Evolutionary conservation across 805 yeast genomes (phyloP).

Genomic region (Wickerhamiella nectarea): DNA sequence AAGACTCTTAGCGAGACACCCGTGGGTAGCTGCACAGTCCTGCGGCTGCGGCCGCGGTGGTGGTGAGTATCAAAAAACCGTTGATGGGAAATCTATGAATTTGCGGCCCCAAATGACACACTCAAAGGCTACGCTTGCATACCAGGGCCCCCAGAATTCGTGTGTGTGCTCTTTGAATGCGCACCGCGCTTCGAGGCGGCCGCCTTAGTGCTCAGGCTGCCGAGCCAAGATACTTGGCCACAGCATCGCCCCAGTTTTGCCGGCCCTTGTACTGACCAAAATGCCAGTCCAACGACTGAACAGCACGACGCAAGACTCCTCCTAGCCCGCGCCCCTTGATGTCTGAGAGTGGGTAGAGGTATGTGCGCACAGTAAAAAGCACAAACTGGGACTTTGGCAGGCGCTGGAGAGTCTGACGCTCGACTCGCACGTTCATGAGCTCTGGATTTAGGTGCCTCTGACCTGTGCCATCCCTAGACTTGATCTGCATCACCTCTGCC

Average conservation of each 20-base stretch:
- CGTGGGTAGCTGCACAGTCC: no score
- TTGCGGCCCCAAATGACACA: no score
- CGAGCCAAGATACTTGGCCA: constrained; percentile 13
- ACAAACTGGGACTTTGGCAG: constrained; percentile 35
- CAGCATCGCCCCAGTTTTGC: constrained; percentile 16
- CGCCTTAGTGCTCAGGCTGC: no score
- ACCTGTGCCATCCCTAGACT: neutral
- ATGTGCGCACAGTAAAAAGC: constrained; percentile 43
- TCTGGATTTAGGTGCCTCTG: constrained; percentile 28
- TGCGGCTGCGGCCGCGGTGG: no score
- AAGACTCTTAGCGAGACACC: no score
- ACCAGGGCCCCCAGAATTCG: no score
- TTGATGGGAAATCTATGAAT: no score
- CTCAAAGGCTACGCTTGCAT: no score
- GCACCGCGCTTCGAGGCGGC: no score
- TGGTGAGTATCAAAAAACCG: no score
- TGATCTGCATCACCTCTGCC: constrained; percentile 8
- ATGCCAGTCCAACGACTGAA: constrained; percentile 29
- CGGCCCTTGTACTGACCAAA: constrained; percentile 17
- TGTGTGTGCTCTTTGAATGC: no score
- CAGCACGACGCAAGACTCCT: constrained; percentile 45
- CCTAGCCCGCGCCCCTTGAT: constrained; percentile 35
- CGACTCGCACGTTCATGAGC: constrained; percentile 36
- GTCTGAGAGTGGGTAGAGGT: constrained; percentile 36
- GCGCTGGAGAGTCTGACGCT: constrained; percentile 43